Percentiles rank a stretch among this genome's conserved stretches.
Conservation (phyloP, 805 yeast genomes). For the Candida tammaniensis region DNA sequence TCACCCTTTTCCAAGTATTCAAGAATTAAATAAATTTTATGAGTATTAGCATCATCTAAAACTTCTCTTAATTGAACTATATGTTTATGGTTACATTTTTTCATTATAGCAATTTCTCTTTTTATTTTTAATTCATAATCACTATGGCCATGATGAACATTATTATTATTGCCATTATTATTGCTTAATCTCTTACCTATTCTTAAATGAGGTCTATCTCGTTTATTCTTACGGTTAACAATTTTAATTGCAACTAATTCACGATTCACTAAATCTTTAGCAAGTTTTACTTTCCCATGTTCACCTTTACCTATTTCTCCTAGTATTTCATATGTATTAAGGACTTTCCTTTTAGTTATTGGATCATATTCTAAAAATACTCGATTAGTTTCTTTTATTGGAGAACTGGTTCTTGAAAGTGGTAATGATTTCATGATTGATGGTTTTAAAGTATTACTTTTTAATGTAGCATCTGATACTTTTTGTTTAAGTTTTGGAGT, state of each 20-base stretch:
- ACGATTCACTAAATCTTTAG: conserved; percentile 61
- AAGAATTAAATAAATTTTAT: conserved; percentile 84
- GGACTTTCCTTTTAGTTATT: conserved; percentile 68
- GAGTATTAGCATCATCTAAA: conserved; percentile 77
- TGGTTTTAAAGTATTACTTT: conserved; percentile 1
- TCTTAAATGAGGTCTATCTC: conserved; percentile 31
- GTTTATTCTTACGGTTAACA: conserved; percentile 63
- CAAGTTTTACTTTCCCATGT: conserved; percentile 97
- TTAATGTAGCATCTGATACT: conserved; percentile 11
- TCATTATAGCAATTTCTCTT: conserved; percentile 44
- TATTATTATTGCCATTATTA: too few relatives aligned
- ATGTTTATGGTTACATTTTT: conserved; percentile 46
- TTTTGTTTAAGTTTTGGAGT: conserved; percentile 5
- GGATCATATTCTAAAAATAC: conserved; percentile 89
- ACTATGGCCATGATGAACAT: too few relatives aligned
- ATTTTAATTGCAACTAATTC: conserved; percentile 90
- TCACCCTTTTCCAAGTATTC: conserved; percentile 93
- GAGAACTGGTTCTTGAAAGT: conserved; percentile 14
- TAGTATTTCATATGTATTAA: conserved; percentile 87
- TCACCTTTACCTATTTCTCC: conserved; percentile 93
- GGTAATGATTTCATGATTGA: conserved; percentile 7
- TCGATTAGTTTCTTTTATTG: conserved; percentile 78
- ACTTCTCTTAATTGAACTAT: conserved; percentile 51
- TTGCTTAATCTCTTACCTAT: conserved; percentile 17
- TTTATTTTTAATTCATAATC: conserved; percentile 37